These are phyloP conservation scores for Rhizoclosmatium globosum DNA, from an alignment of 192 early-diverging fungal genomes.

Conservation along the genomic window DNA sequence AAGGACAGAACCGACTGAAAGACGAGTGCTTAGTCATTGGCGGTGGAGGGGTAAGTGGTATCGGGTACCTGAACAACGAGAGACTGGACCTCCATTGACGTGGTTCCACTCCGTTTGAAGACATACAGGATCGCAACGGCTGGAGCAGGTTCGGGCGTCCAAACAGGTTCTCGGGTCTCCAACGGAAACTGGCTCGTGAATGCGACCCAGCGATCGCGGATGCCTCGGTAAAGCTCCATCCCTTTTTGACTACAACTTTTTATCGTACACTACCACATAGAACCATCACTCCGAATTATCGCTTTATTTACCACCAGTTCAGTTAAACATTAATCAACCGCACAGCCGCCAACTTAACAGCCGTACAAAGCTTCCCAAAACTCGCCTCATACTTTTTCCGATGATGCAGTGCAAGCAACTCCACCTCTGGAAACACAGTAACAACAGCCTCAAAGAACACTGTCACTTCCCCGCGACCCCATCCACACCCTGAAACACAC, in stretches of 20 bases:
- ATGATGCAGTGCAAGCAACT: conserved; percentile 1
- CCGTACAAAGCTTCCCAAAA: conserved; percentile 6
- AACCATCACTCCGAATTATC: too few species aligned
- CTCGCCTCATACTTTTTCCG: conserved; percentile 12
- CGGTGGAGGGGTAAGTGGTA: background rate
- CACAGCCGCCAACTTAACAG: conserved; percentile 27
- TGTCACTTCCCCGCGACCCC: conserved; percentile 7
- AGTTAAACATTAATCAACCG: background rate
- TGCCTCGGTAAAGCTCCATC: background rate
- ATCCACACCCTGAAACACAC: conserved; percentile 3
- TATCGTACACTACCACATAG: background rate
- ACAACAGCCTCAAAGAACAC: conserved; percentile 2
- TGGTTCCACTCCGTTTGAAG: conserved; percentile 8
- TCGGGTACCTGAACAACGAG: conserved; percentile 10
- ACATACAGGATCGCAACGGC: conserved; percentile 7
- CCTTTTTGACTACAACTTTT: background rate
- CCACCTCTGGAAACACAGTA: conserved; percentile 13
- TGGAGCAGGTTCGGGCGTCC: conserved; percentile 12
- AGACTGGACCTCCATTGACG: conserved; percentile 20
- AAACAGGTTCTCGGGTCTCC: conserved; percentile 2
- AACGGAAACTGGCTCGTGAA: conserved; percentile 24
- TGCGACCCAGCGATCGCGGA: conserved; percentile 2
- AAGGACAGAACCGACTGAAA: conserved; percentile 59
- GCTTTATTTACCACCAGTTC: too few species aligned
- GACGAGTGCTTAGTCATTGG: background rate